A percentile compares a stretch with the other conserved stretches of the same genome.
phyloP scores from a whole-genome alignment of 2,329 filamentous ascomycete genomes.

The Colletotrichum orchidophilum region DNA sequence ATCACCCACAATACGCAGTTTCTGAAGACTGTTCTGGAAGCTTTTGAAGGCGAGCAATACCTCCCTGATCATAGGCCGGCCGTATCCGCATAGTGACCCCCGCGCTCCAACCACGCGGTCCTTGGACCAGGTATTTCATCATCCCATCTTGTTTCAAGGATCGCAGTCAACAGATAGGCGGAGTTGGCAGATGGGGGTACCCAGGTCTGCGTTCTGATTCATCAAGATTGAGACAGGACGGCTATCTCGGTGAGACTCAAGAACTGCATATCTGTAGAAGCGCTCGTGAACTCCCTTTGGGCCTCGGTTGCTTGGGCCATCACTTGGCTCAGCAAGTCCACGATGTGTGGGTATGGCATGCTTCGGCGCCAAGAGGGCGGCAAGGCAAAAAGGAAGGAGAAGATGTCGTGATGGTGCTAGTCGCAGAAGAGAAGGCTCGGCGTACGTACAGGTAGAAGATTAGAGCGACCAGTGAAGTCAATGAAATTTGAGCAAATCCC shows the following conservation, averaged over 20 bases:
- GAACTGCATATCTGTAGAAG: neutral
- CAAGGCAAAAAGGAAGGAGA: neutral
- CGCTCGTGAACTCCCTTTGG: neutral
- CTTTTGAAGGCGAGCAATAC: conserved; percentile 10
- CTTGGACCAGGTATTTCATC: conserved; percentile 11
- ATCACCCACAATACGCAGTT: neutral
- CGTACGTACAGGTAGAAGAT: neutral
- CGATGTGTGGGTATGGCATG: neutral
- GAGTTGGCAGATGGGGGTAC: neutral
- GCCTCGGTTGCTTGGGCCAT: neutral
- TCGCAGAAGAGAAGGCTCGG: neutral
- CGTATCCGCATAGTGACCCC: conserved; percentile 5
- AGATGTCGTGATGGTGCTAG: neutral
- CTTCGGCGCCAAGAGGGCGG: conserved; percentile 9
- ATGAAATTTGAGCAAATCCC: neutral
- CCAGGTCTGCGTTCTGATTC: neutral
- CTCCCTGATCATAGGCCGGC: conserved; percentile 4
- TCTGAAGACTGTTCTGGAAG: conserved; percentile 2
- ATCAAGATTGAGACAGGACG: neutral
- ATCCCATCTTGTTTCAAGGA: conserved; percentile 24
- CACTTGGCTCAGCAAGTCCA: neutral
- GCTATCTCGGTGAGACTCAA: conserved; percentile 9
- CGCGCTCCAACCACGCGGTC: neutral
- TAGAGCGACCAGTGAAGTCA: neutral
- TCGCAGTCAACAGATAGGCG: neutral